Evolutionary conservation across 2,329 filamentous ascomycete species (phyloP), one percentile per base, ranked within the genome.

Genomic region (Fusarium sublunatum): DNA sequence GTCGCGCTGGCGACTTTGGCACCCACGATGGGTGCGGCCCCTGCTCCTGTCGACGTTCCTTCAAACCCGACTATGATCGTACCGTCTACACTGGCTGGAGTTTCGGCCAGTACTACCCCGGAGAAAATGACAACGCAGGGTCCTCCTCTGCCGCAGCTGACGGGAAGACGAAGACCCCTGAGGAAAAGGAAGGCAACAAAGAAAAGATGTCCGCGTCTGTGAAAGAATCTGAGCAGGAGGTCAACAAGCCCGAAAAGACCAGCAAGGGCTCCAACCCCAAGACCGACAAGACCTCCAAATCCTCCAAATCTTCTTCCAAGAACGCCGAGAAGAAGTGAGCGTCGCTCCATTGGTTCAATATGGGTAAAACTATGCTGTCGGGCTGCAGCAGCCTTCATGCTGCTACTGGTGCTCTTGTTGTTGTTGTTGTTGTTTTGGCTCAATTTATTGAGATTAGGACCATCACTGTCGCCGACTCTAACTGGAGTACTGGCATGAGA

Each of bases 21-120:
- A 70, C 52, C 8, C 74, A 76, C 55, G 74, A 76, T 39, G 74
- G 69, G 61, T 68, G 65, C 57, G 46, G 67, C 55, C 41, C 45
- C n/a, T 62, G 56, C 25, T 50, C 61, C 25, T 61, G 58, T 19
- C 56, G 46, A 4, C 56, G 42, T 6, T 31, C 51, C 7, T 61
- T 61, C 34, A 47, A 44, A 9, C 56, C 38, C 12, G 51, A 62
- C 8, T 54, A 51, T 5, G 58, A 61, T 12, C 19, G 34, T 7
- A 38, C n/a, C 2, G 32, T 61, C 10, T 56, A 48, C 31, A 29
- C 40, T 7, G 44, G 44, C 7, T 55, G 61, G 48, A 53, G 48
- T 34, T 24, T 61, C n/a, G 71, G 67, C 15, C 67, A 70, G 3
- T 70, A 68, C 45, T 65, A 70, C 25, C 42, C 62, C 7, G 45